Base-by-base conservation (phyloP, 2,329 filamentous ascomycete genomes). In the Ascochyta pisi region DNA sequence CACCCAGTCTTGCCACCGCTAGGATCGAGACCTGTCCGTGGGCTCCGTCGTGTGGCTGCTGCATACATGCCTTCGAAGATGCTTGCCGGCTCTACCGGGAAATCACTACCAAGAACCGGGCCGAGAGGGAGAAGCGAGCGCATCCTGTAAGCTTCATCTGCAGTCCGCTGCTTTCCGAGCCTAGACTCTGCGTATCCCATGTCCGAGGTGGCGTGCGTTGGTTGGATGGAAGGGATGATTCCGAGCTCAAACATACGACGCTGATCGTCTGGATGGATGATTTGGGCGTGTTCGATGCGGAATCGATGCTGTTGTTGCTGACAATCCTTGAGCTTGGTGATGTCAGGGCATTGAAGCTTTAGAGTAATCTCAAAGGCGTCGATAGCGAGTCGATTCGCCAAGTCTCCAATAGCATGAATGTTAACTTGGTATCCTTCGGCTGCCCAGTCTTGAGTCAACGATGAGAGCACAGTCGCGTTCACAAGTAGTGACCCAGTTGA, bases 371-470 rank as follows among this genome's bases (percentile, higher is more conserved):
- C 81, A 47, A 90, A 82, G 8, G 87, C 86, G 62, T 89, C 83
- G 40, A 90, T 75, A 52, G 86, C 86, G 29, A 85, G 78, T 24
- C 87, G 82, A 68, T 89, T 89, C 15, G 88, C 88, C 4, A 84
- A 78, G 70, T 91, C 88, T 8, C 88, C 88, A 54, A 90, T 90
- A 43, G 87, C 88, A 70, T 90, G 88, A 57, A 90, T 88, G 66
- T 88, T 89, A 52, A 90, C 86, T 68, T 90, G 88, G 64, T 82
- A 90, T 12, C 85, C 86, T 33, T 79, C 80, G 2, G 74, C 73
- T 15, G 86, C 82, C 88, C 88, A 91, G 26, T 82, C 72, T 10
- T 74, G 76, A 3, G 86, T 79, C 9, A 89, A 75, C 6, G 76
- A 69, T 0, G 79, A 81, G 48, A 90, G 77, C 3, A 82, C 80